These are phyloP conservation scores for Papilionanthe hybrid DNA, from an alignment of 116 monocot genomes.

Conservation along the genomic window DNA sequence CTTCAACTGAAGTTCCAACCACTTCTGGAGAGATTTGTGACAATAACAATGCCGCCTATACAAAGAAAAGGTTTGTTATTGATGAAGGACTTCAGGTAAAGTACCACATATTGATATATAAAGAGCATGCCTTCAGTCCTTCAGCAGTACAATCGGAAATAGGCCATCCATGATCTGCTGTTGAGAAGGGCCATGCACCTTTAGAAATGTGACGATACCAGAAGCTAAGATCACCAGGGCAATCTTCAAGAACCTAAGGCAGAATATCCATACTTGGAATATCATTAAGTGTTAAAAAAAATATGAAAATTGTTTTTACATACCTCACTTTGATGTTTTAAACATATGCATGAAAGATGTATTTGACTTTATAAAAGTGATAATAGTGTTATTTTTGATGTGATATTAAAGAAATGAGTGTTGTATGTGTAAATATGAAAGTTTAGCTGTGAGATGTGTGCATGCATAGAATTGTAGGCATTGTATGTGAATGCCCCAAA, in stretches of 20 bases:
- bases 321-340: too few species aligned
- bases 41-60: constrained; percentile 61
- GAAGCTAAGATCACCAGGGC: constrained; percentile 69
- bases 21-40: constrained; percentile 58
- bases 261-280: not conserved
- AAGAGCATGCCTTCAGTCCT: constrained; percentile 64
- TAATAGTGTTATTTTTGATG: too few species aligned
- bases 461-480: too few species aligned
- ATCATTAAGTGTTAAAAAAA: not conserved
- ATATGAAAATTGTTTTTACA: not conserved
- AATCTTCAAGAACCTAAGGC: constrained; percentile 64
- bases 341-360: too few species aligned
- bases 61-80: constrained; percentile 8
- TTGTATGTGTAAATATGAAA: too few species aligned
- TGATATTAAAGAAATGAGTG: too few species aligned
- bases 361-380: too few species aligned
- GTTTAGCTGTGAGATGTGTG: too few species aligned
- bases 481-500: too few species aligned
- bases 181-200: constrained; percentile 98
- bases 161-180: constrained; percentile 97
- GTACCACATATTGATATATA: not conserved
- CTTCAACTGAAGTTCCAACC: constrained; percentile 63
- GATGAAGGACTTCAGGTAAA: not conserved
- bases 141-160: constrained; percentile 96
- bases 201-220: constrained; percentile 98